Evolutionary conservation across 75 land plant species (phyloP).

Genomic region (Sequoia sempervirens): DNA sequence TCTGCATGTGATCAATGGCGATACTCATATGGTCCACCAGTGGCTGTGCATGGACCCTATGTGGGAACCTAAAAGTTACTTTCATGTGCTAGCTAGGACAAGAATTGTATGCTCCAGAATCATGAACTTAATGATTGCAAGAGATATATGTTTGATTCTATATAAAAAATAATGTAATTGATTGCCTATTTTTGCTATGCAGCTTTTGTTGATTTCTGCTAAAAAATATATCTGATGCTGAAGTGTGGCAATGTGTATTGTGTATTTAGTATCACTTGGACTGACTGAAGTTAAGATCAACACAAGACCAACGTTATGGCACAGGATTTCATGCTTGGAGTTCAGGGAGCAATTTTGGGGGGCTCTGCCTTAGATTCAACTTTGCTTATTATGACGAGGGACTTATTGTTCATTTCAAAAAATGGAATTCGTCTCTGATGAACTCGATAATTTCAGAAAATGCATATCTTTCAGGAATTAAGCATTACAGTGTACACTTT

Average conservation of each 20-base stretch:
- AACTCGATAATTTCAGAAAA: too few relatives aligned
- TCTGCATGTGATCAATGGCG: conserved; percentile 85
- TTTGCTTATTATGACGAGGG: neutral
- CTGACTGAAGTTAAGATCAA: neutral
- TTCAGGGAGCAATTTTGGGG: neutral
- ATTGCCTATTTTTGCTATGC: neutral
- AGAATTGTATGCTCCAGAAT: neutral
- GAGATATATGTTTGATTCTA: neutral
- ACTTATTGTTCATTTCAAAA: neutral
- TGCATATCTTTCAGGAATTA: too few relatives aligned
- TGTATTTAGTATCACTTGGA: neutral
- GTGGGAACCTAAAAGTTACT: conserved; percentile 51
- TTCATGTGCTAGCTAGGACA: neutral
- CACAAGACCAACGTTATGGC: neutral
- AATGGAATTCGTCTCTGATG: neutral
- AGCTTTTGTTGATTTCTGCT: neutral
- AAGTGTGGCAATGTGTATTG: neutral
- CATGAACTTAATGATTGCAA: neutral
- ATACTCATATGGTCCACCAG: conserved; percentile 83
- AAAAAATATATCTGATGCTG: neutral
- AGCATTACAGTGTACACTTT: too few relatives aligned
- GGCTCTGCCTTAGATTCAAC: neutral
- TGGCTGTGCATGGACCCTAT: conserved; percentile 46
- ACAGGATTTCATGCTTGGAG: neutral
- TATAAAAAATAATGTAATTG: neutral